Evolutionary conservation across 805 yeast genomes (phyloP).

Genomic region (Candida dajiaensis): DNA sequence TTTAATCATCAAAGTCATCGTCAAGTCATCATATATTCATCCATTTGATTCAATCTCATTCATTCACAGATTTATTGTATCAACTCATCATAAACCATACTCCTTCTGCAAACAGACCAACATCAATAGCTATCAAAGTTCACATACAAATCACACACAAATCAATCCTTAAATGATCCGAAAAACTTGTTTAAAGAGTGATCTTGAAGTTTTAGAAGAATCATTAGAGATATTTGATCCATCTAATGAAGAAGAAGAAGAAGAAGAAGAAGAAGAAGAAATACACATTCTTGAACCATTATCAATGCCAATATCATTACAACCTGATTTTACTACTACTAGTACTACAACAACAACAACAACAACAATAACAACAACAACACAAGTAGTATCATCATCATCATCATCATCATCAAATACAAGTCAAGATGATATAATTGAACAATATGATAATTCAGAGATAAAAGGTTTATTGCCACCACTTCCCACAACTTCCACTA

Average conservation of each 20-base stretch:
- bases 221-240: not conserved
- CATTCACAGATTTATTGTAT: too few species aligned
- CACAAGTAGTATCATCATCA: too few species aligned
- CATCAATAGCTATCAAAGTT: too few species aligned
- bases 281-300: too few species aligned
- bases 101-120: not conserved
- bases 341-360: not conserved
- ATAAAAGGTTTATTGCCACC: constrained; percentile 16
- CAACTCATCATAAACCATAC: too few species aligned
- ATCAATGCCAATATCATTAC: not conserved
- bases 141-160: too few species aligned
- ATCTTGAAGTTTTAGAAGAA: constrained; percentile 1
- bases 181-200: not conserved
- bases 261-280: too few species aligned
- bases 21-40: too few species aligned
- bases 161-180: not conserved
- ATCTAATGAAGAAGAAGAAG: not conserved
- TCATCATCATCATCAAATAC: too few species aligned
- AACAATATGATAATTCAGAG: constrained; percentile 11
- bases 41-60: too few species aligned
- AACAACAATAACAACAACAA: not conserved
- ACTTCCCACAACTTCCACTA: constrained; percentile 10
- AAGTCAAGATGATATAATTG: too few species aligned
- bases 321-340: not conserved
- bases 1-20: too few species aligned